Base-by-base conservation (phyloP, 306 rosid species). In the Quercus cerris region DNA sequence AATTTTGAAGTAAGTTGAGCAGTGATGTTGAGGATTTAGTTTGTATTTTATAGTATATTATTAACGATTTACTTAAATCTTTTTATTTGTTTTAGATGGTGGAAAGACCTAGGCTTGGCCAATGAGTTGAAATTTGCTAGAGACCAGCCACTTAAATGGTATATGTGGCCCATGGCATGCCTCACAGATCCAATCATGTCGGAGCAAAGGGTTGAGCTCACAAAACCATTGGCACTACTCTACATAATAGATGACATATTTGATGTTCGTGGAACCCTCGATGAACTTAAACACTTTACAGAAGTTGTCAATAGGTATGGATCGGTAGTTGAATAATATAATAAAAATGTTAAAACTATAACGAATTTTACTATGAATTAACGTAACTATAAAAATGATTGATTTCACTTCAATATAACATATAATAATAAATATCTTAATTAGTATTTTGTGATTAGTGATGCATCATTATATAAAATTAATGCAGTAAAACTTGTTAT, bases 141-240 rank as follows among this genome's bases (percentile, higher is more conserved):
- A 67, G 69, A 84, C 80, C 89, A 92, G 56, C 93, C 94, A 4
- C 70, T 88, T 0, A 88, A 90, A 81, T 90, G 94, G 92, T 90
- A 86, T 79, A 68, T 84, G 20, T 89, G 97, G 87, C n/a, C 89
- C 1, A 81, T 87, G 90, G 88, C 84, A 54, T 63, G 89, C 62
- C 44, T 89, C 4, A 23, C 81, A 38, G 92, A 86, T 77, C 95
- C 93, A 19, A 27, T 19, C 1, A 70, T 85, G 54, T 80, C 92
- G 0, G 77, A 81, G 20, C 78, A 81, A 78, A 88, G 92, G 74
- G 49, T 89, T 75, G 87, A 90, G 25, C 78, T 88, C 75, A 83
- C 96, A 10, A 93, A 90, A 56, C 76, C 87, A 0, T 1, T 90
- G 4, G 85, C 95, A 54, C 84, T 92, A 0, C 35, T 90, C n/a